phyloP scores from a whole-genome alignment of 305 asterid species.

The Nicotiana rustica region DNA sequence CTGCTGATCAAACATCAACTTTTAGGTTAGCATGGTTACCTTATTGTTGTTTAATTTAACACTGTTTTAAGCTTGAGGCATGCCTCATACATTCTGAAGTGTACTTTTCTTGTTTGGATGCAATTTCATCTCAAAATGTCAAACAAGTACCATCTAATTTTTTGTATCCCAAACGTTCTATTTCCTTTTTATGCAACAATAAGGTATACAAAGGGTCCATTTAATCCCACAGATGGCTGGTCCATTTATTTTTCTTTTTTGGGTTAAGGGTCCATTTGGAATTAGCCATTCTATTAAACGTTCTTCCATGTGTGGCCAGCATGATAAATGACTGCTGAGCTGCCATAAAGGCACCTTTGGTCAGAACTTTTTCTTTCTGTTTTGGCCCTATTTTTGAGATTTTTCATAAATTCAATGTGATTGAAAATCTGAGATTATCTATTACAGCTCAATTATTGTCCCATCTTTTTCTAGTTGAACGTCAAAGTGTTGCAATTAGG shows the following conservation, averaged over 20 bases:
- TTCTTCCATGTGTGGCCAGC: background rate
- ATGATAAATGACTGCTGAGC: background rate
- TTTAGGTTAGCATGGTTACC: background rate
- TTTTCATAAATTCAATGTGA: background rate
- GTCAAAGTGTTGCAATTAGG: slow-evolving; percentile 73
- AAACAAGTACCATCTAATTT: background rate
- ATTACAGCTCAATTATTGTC: background rate
- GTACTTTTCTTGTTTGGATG: background rate
- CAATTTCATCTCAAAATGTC: background rate
- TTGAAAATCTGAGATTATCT: background rate
- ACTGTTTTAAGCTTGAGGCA: background rate
- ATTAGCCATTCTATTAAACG: background rate
- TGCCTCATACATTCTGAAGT: background rate
- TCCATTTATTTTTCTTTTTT: background rate
- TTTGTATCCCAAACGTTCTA: background rate
- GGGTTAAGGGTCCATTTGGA: background rate
- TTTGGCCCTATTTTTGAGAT: background rate
- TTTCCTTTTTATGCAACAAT: background rate
- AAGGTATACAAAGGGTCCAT: too few relatives aligned
- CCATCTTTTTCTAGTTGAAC: slow-evolving; percentile 58
- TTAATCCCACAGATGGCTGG: background rate
- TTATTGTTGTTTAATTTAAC: background rate
- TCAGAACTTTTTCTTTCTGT: background rate
- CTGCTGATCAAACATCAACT: too few relatives aligned
- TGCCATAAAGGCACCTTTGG: background rate